Evolutionary conservation across 208 protist species (phyloP).

Genomic region (Hexamita inflata): DNA sequence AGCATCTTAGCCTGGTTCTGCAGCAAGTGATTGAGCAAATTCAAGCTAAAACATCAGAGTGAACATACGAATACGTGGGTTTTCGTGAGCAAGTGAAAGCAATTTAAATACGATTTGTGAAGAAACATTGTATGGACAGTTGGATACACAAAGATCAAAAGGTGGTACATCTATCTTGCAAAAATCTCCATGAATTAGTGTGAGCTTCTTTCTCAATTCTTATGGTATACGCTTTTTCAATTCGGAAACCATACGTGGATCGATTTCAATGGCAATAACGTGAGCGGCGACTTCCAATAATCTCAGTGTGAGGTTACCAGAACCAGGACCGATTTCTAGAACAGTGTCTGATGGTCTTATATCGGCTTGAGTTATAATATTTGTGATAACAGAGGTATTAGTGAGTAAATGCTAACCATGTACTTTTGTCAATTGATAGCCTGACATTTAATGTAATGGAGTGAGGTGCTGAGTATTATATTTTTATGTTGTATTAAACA

Average conservation of each 20-base stretch:
- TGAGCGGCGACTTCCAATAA: constrained; percentile 63
- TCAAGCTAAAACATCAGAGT: constrained; percentile 98
- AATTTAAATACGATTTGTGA: constrained; percentile 97
- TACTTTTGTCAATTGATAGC: constrained; percentile 31
- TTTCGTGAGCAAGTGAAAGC: constrained; percentile 71
- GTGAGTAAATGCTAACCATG: constrained; percentile 92
- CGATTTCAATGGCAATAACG: constrained; percentile 93
- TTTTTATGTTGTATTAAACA: no score
- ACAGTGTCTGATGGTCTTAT: constrained; percentile 86
- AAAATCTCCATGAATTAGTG: constrained; percentile 91
- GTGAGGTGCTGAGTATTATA: no score
- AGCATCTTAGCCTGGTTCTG: constrained; percentile 78
- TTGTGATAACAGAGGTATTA: constrained; percentile 85
- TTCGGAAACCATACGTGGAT: constrained; percentile 95
- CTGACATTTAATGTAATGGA: no score
- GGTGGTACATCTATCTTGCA: constrained; percentile 91
- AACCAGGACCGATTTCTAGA: constrained; percentile 96
- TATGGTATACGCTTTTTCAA: constrained; percentile 89
- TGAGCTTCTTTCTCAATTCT: constrained; percentile 60
- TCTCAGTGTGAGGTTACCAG: constrained; percentile 96
- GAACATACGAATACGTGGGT: not conserved
- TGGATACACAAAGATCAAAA: constrained; percentile 98
- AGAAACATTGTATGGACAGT: constrained; percentile 98
- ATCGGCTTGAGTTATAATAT: constrained; percentile 73
- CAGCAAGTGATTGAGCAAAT: constrained; percentile 89